These are phyloP conservation scores for Tubosaeta sp. DNA, from an alignment of 768 basidiomycete species.

Conservation along the genomic window DNA sequence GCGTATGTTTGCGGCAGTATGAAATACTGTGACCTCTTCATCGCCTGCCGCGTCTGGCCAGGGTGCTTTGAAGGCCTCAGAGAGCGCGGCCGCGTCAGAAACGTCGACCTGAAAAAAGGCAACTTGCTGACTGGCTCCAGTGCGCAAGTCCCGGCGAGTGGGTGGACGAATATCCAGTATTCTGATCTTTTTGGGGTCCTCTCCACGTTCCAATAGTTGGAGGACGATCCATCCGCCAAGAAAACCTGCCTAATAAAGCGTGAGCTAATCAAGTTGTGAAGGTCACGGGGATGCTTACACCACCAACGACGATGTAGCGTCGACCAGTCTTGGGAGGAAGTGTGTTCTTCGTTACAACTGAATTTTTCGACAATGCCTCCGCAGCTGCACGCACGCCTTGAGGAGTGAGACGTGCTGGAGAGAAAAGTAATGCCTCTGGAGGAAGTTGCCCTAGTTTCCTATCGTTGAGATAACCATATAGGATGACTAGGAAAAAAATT, in stretches of 20 bases:
- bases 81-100: slow-evolving; percentile 47
- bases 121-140: slow-evolving; percentile 48
- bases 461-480: slow-evolving; percentile 54
- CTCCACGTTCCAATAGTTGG: slow-evolving; percentile 65
- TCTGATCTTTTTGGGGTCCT: slow-evolving; percentile 60
- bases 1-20: slow-evolving; percentile 74
- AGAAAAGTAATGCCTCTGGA: slow-evolving; percentile 40
- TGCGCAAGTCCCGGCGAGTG: slow-evolving; percentile 49
- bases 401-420: slow-evolving; percentile 48
- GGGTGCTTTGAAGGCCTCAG: slow-evolving; percentile 57
- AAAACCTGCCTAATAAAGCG: slow-evolving; percentile 55
- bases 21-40: slow-evolving; percentile 57
- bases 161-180: slow-evolving; percentile 66
- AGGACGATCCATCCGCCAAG: slow-evolving; percentile 76
- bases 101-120: slow-evolving; percentile 60
- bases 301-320: slow-evolving; percentile 73
- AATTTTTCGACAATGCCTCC: slow-evolving; percentile 30
- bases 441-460: slow-evolving; percentile 49
- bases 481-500: slow-evolving; percentile 4
- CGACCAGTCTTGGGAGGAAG: slow-evolving; percentile 68
- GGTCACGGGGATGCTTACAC: slow-evolving; percentile 39
- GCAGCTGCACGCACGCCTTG: slow-evolving; percentile 40
- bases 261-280: not conserved
- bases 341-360: slow-evolving; percentile 38
- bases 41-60: slow-evolving; percentile 45